Conservation (phyloP, 2,329 filamentous ascomycete species). For the Leptodontidium sp. region DNA sequence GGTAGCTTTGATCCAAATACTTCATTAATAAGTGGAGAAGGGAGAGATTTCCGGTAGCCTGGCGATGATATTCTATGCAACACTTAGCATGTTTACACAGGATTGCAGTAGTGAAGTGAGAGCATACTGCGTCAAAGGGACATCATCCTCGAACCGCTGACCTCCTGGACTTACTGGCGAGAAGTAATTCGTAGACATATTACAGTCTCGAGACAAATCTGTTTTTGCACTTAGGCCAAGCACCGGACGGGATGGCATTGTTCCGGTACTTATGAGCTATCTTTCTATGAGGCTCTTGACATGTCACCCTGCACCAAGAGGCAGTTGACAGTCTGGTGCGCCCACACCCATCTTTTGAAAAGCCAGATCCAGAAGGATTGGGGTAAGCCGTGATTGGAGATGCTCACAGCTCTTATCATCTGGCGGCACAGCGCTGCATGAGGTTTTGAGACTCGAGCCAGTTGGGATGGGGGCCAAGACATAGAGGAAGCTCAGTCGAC, state of each 20-base stretch:
- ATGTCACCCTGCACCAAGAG: slow-evolving; percentile 8
- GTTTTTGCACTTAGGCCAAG: no score
- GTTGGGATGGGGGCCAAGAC: slow-evolving; percentile 11
- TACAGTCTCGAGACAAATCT: background rate
- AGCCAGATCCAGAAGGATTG: background rate
- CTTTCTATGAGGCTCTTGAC: slow-evolving; percentile 12
- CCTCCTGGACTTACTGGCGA: background rate
- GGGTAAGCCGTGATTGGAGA: slow-evolving; percentile 11
- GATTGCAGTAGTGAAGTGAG: background rate
- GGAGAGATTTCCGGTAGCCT: slow-evolving; percentile 3
- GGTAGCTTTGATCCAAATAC: background rate
- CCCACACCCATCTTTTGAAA: slow-evolving; percentile 5
- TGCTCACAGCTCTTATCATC: slow-evolving; percentile 8
- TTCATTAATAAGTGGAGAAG: slow-evolving; percentile 4
- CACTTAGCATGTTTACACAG: background rate
- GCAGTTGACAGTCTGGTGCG: slow-evolving; percentile 1
- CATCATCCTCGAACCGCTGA: slow-evolving; percentile 2
- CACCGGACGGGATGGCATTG: background rate
- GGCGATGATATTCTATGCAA: background rate
- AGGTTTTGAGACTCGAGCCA: background rate
- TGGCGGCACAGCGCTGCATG: slow-evolving; percentile 2
- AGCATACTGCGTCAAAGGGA: slow-evolving; percentile 5
- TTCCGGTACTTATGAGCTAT: slow-evolving; percentile 4
- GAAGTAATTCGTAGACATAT: slow-evolving; percentile 2
- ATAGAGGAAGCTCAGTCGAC: background rate